Conservation (phyloP, 345 rosid species). For the Acer saccharum region DNA sequence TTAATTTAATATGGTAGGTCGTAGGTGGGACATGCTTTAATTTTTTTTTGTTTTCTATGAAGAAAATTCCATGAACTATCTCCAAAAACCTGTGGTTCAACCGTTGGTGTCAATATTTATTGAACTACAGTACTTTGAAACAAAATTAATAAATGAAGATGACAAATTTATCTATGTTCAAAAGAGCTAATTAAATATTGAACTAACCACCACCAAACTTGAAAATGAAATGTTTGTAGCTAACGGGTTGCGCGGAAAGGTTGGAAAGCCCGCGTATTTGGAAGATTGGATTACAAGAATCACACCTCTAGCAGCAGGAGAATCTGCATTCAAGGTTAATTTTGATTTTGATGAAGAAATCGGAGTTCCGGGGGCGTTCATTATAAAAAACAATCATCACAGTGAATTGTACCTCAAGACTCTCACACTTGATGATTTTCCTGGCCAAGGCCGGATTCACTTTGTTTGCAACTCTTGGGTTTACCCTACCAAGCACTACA, state of each 20-base stretch:
- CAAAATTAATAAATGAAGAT: not conserved
- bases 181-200: not conserved
- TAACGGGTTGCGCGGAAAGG: constrained; percentile 43
- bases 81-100: too few species aligned
- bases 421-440: constrained; percentile 69
- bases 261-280: constrained; percentile 60
- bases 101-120: too few species aligned
- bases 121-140: too few species aligned
- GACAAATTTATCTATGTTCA: not conserved
- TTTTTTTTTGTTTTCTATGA: too few species aligned
- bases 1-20: too few species aligned
- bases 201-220: not conserved
- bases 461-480: constrained; percentile 91
- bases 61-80: too few species aligned
- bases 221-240: constrained; percentile 23
- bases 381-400: constrained; percentile 56
- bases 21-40: too few species aligned
- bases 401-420: constrained; percentile 72
- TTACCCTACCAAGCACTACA: constrained; percentile 57
- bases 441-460: constrained; percentile 65
- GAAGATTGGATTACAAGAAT: constrained; percentile 48
- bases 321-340: constrained; percentile 47
- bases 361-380: constrained; percentile 74
- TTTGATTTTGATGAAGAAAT: constrained; percentile 59
- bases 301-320: constrained; percentile 42